Percentiles rank a stretch among this genome's conserved stretches.
Conservation (phyloP, 2,329 filamentous ascomycete genomes). For the Aspergillus intermedius region DNA sequence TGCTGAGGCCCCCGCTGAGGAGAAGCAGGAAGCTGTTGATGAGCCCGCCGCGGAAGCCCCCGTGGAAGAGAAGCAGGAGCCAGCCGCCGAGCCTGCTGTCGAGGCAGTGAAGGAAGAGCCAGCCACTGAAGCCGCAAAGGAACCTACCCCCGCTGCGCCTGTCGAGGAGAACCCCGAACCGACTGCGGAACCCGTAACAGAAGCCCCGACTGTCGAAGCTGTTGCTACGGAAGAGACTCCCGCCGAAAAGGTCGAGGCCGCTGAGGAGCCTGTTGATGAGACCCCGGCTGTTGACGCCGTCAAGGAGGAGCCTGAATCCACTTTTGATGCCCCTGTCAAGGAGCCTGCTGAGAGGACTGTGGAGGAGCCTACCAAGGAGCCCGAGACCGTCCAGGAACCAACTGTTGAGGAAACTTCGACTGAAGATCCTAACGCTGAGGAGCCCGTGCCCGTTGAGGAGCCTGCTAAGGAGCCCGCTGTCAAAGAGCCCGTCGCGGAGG, state of each 20-base stretch:
- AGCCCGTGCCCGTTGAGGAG: conserved; percentile 3
- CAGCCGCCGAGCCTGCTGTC: not conserved
- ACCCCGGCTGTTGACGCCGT: not conserved
- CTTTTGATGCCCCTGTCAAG: too few relatives aligned
- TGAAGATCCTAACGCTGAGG: not conserved
- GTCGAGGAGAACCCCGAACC: conserved; percentile 1
- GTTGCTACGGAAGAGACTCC: conserved; percentile 1
- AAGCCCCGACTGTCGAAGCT: conserved; percentile 3
- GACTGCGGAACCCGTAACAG: not conserved
- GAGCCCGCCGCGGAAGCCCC: too few relatives aligned
- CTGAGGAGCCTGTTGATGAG: conserved; percentile 6
- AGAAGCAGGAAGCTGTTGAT: not conserved
- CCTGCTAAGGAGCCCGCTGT: not conserved
- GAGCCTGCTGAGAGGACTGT: too few relatives aligned
- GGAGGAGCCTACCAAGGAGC: not conserved
- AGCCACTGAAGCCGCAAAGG: conserved; percentile 1
- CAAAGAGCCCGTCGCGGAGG: conserved; percentile 3
- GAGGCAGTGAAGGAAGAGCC: too few relatives aligned
- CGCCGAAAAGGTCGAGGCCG: not conserved
- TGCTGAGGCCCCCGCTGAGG: too few relatives aligned
- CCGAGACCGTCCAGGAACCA: conserved; percentile 4
- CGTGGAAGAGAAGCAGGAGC: too few relatives aligned
- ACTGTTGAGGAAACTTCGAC: conserved; percentile 3
- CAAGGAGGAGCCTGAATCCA: not conserved
- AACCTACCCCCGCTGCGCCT: conserved; percentile 4